Evolutionary conservation across 1,284 basidiomycete genomes (phyloP).

Genomic region (Sanguinoderma infundibulare): DNA sequence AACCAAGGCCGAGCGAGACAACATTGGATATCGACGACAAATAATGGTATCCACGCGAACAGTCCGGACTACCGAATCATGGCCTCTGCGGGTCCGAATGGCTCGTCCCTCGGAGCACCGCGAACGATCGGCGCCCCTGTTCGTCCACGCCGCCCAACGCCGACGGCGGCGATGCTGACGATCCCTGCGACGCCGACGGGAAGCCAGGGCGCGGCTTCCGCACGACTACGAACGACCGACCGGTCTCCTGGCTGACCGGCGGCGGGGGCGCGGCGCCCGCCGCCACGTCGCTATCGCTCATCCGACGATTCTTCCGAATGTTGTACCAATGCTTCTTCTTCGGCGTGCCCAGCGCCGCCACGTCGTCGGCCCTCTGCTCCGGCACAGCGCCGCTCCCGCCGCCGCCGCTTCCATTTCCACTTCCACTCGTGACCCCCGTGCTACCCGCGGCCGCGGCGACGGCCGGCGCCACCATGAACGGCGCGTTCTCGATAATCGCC

Average conservation of each 20-base stretch:
- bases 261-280: slow-evolving; percentile 30
- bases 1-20: slow-evolving; percentile 6
- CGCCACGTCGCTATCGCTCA: slow-evolving; percentile 55
- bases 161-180: slow-evolving; percentile 20
- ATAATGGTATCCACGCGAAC: not conserved
- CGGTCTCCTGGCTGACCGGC: slow-evolving; percentile 41
- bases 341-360: slow-evolving; percentile 25
- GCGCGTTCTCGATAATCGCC: slow-evolving; percentile 71
- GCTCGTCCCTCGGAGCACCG: slow-evolving; percentile 37
- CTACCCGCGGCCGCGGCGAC: not conserved
- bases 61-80: slow-evolving; percentile 7
- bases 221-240: slow-evolving; percentile 73
- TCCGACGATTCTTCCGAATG: slow-evolving; percentile 58
- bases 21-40: slow-evolving; percentile 2
- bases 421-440: no score
- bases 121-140: slow-evolving; percentile 38
- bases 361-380: slow-evolving; percentile 14
- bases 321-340: slow-evolving; percentile 73
- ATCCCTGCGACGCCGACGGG: slow-evolving; percentile 17
- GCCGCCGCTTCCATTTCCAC: not conserved
- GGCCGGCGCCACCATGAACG: slow-evolving; percentile 19
- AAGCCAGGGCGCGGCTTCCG: slow-evolving; percentile 49
- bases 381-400: not conserved
- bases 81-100: slow-evolving; percentile 25
- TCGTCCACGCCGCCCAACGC: slow-evolving; percentile 17